Base-by-base conservation (phyloP, 2,329 filamentous ascomycete genomes). In the Fusarium dimerum region DNA sequence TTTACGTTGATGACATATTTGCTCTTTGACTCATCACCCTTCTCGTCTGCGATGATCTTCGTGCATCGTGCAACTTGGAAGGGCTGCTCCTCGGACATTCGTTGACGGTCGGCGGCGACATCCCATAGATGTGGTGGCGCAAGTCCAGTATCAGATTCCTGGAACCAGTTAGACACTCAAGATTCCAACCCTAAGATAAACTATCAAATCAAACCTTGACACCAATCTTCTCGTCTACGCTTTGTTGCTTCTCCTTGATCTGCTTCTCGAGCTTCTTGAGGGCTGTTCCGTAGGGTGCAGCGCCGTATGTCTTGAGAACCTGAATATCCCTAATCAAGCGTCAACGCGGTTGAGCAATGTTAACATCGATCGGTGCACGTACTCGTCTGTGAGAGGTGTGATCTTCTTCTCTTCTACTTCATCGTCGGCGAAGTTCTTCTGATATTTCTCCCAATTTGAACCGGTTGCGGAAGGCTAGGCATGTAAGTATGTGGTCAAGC, bases 1-100 rank as follows among this genome's bases (percentile, higher is more conserved):
- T 99, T 99, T 65, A 99, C 93, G 76, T 99, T 99, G 83, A 99
- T 99, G 68, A 99, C 92, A 79, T 99, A 99, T 86, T 97, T 99
- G 85, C 89, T 96, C 84, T 99, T 99, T 59, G 96, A 90, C 55
- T 90, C 81, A 71, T 97, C 92, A n/a, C 73, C 73, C 76, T 94
- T 93, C 72, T 96, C 92, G 70, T 97, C 93, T 56, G 92, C 87
- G 65, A 99, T 99, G 73, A 99, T 99, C 82, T 99, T 99, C 54
- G 94, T 99, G 82, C 94, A 99, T 69, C 94, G 84, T 61, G 94
- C 94, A 59, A 99, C 94, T 77, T 99, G 94, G 65, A 97, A 83
- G 41, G 94, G 94, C 69, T 99, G 94, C 77, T 99, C 94, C 77
- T 99, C 94, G 59, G 88, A 87, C 94, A 99, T 99, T 69, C 94